phyloP scores from a whole-genome alignment of 176 grass and related monocot genomes.

The Lolium perenne region DNA sequence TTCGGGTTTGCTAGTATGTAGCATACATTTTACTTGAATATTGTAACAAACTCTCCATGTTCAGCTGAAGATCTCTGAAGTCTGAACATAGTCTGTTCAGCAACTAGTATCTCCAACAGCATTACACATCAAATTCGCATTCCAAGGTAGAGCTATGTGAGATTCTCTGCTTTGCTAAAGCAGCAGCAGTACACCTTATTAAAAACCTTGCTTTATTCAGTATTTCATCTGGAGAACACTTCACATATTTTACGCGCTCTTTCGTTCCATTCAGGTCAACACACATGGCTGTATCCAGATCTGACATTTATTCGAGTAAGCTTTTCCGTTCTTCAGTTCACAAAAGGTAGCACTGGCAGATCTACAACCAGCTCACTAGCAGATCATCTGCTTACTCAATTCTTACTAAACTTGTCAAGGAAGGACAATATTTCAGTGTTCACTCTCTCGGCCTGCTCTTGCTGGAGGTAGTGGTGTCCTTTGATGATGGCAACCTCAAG shows the following conservation, averaged over 20 bases:
- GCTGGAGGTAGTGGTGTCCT: slow-evolving; percentile 66
- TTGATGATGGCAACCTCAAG: slow-evolving; percentile 54
- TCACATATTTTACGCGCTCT: neutral
- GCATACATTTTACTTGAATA: too few species aligned
- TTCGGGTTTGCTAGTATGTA: too few species aligned
- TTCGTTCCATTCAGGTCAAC: neutral
- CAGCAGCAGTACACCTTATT: neutral
- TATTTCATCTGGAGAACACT: neutral
- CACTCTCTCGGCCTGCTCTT: slow-evolving; percentile 62
- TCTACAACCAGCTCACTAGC: neutral
- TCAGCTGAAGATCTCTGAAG: slow-evolving; percentile 21
- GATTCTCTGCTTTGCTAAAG: neutral
- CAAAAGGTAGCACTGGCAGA: neutral
- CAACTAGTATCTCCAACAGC: too few species aligned
- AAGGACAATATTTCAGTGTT: slow-evolving; percentile 62
- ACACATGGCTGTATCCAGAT: neutral
- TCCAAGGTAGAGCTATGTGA: neutral
- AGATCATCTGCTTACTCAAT: neutral
- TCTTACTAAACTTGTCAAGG: slow-evolving; percentile 33
- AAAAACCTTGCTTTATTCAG: neutral
- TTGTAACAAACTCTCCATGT: too few species aligned
- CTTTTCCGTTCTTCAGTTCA: neutral
- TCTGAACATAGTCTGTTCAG: too few species aligned
- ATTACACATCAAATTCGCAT: too few species aligned
- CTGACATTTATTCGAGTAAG: slow-evolving; percentile 28